These are phyloP conservation scores for Fusarium sambucinum DNA, from an alignment of 2,329 filamentous ascomycete genomes.

Conservation along the genomic window DNA sequence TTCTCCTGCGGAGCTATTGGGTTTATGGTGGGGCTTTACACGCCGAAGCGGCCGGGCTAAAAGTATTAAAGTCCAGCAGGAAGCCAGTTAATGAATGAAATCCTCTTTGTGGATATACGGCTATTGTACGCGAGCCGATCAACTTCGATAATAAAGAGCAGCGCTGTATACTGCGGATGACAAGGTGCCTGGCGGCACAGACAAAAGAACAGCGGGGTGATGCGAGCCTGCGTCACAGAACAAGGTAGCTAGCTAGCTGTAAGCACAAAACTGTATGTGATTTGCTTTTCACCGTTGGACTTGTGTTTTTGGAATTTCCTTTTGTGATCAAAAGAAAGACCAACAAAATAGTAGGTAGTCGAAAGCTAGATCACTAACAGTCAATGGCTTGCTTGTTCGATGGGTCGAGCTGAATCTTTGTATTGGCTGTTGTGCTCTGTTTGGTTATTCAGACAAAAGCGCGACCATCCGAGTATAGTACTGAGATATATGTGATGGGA, in stretches of 20 bases:
- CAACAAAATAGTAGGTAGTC: background rate
- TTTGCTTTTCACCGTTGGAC: slow-evolving; percentile 5
- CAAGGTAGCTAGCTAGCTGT: slow-evolving; percentile 1
- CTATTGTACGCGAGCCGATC: slow-evolving; percentile 12
- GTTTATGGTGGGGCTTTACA: slow-evolving; percentile 42
- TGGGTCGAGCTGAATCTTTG: slow-evolving; percentile 21
- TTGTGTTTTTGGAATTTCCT: background rate
- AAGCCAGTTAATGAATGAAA: slow-evolving; percentile 22
- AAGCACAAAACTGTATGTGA: slow-evolving; percentile 9
- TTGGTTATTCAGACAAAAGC: slow-evolving; percentile 14
- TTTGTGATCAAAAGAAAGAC: slow-evolving; percentile 7
- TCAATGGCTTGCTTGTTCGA: slow-evolving; percentile 4
- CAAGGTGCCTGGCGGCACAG: slow-evolving; percentile 28
- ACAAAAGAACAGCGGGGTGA: slow-evolving; percentile 25
- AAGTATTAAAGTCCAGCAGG: slow-evolving; percentile 25
- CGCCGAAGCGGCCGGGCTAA: slow-evolving; percentile 36
- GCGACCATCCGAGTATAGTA: slow-evolving; percentile 7
- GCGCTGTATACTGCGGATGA: slow-evolving; percentile 13
- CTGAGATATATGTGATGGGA: background rate
- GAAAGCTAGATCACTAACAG: background rate
- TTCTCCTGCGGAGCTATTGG: slow-evolving; percentile 25
- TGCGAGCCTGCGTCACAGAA: slow-evolving; percentile 6
- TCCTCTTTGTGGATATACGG: slow-evolving; percentile 3
- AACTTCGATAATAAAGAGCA: slow-evolving; percentile 18
- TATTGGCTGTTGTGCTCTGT: slow-evolving; percentile 6